phyloP scores from a whole-genome alignment of 352 stramenopile genomes.

The Globisporangium irregulare region DNA sequence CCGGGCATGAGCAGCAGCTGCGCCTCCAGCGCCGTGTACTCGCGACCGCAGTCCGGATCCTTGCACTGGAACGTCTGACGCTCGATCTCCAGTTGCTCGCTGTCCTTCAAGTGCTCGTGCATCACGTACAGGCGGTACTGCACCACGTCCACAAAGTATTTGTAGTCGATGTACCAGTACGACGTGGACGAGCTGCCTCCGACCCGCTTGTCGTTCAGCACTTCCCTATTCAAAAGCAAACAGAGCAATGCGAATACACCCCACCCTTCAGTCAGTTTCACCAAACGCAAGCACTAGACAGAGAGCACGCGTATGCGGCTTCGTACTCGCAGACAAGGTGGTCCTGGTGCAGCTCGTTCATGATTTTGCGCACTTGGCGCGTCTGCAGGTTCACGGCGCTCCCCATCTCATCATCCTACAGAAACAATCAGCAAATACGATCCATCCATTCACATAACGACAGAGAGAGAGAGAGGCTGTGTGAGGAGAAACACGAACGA shows the following conservation, averaged over 20 bases:
- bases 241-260: not conserved
- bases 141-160: constrained; percentile 90
- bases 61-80: constrained; percentile 86
- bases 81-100: constrained; percentile 85
- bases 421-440: not conserved
- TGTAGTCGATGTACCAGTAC: constrained; percentile 93
- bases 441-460: not conserved
- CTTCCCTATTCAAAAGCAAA: constrained; percentile 42
- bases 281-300: not conserved
- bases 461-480: not conserved
- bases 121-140: constrained; percentile 88
- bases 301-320: not conserved
- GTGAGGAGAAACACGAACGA: not conserved
- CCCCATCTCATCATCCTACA: constrained; percentile 85
- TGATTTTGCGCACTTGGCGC: constrained; percentile 87
- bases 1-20: constrained; percentile 80
- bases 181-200: constrained; percentile 85
- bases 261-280: not conserved
- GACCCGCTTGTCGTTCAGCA: constrained; percentile 83
- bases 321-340: constrained; percentile 81
- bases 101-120: constrained; percentile 84
- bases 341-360: constrained; percentile 86
- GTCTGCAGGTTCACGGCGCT: constrained; percentile 87
- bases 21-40: constrained; percentile 85
- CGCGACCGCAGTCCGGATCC: constrained; percentile 76